A percentile compares a stretch with the other conserved stretches of the same genome.
Conservation (phyloP, 2,329 filamentous ascomycete species). For the Neoscytalidium dimidiatum region DNA sequence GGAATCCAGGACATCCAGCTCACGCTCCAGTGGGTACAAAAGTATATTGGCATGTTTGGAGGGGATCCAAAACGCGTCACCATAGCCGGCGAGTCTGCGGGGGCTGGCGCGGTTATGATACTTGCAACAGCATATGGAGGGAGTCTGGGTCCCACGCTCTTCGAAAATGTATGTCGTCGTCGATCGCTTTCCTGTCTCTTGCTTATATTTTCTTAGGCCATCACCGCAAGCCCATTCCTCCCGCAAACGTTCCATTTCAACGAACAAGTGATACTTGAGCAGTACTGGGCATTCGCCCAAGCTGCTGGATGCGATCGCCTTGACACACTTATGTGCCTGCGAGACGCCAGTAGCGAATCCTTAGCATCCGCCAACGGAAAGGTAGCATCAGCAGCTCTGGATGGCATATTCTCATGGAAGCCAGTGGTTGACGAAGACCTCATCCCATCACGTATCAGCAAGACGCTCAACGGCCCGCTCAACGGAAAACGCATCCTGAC, state of each 20-base stretch:
- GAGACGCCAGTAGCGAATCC: constrained; percentile 53
- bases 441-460: constrained; percentile 44
- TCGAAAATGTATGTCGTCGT: constrained; percentile 34
- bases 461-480: constrained; percentile 39
- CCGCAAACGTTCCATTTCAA: constrained; percentile 59
- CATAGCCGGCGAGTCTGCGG: constrained; percentile 42
- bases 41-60: constrained; percentile 54
- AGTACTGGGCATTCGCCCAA: constrained; percentile 51
- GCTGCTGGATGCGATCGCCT: constrained; percentile 49
- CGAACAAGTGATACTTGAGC: constrained; percentile 50
- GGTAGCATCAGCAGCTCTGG: constrained; percentile 53
- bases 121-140: constrained; percentile 38
- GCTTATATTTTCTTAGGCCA: neutral
- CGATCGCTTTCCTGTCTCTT: neutral
- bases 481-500: constrained; percentile 43
- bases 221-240: constrained; percentile 54
- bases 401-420: constrained; percentile 60
- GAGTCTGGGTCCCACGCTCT: constrained; percentile 34
- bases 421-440: constrained; percentile 62
- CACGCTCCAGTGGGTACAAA: constrained; percentile 54
- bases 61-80: constrained; percentile 35
- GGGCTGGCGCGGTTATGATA: constrained; percentile 42
- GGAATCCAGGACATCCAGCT: constrained; percentile 51
- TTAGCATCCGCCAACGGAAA: constrained; percentile 57
- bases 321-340: constrained; percentile 52